Conservation (phyloP, 2,329 filamentous ascomycete genomes). For the Exutisphaerella laricina region DNA sequence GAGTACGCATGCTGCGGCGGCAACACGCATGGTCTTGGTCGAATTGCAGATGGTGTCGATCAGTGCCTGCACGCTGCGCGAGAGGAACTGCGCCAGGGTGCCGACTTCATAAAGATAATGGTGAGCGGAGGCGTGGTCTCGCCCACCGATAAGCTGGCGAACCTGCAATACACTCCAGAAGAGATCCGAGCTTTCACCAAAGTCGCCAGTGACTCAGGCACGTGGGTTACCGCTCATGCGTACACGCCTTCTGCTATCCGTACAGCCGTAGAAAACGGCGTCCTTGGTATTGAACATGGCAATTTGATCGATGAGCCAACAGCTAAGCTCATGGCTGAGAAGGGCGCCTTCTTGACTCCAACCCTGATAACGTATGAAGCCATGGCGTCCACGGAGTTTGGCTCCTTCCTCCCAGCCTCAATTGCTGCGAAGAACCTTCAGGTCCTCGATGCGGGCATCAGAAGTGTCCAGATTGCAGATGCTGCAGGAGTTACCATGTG, state of each 20-base stretch:
- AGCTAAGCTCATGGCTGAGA: constrained; percentile 47
- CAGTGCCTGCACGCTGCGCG: constrained; percentile 50
- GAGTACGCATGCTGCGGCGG: constrained; percentile 46
- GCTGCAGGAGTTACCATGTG: constrained; percentile 53
- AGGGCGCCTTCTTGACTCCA: constrained; percentile 48
- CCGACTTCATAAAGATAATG: constrained; percentile 61
- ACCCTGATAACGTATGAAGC: constrained; percentile 50
- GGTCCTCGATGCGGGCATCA: constrained; percentile 45
- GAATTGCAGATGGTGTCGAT: constrained; percentile 51
- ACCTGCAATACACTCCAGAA: constrained; percentile 52
- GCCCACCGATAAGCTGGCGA: constrained; percentile 50
- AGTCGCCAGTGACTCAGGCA: constrained; percentile 46
- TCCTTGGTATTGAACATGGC: constrained; percentile 55
- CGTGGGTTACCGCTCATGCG: constrained; percentile 51
- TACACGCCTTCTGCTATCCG: constrained; percentile 53
- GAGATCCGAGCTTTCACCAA: constrained; percentile 53
- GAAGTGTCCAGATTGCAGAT: constrained; percentile 45
- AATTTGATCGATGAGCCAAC: constrained; percentile 56
- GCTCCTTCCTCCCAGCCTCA: constrained; percentile 41
- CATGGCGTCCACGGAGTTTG: constrained; percentile 43
- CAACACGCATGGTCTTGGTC: constrained; percentile 37
- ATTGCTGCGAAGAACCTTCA: constrained; percentile 47
- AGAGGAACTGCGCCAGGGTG: constrained; percentile 52
- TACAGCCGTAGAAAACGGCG: constrained; percentile 52
- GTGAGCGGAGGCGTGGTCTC: constrained; percentile 52